Conservation (phyloP, 2,329 filamentous ascomycete species). For the Pseudogymnoascus sp. region DNA sequence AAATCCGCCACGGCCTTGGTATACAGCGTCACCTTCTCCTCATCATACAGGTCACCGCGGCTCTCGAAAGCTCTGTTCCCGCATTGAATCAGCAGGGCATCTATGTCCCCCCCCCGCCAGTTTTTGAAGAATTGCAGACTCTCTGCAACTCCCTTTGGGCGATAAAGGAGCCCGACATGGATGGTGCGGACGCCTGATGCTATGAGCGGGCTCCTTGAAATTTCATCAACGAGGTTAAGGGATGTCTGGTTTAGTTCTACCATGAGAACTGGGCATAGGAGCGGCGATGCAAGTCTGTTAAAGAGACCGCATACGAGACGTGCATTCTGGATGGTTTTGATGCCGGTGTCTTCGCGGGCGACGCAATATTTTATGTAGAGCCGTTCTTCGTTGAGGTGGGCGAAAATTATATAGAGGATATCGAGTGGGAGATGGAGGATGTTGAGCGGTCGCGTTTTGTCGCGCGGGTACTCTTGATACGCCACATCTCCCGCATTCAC, state of each 20-base stretch:
- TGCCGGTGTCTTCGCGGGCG: not conserved
- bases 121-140: not conserved
- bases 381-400: not conserved
- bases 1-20: not conserved
- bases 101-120: not conserved
- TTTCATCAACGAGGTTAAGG: not conserved
- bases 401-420: slow-evolving; percentile 5
- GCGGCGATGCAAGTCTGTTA: not conserved
- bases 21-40: not conserved
- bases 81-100: too few relatives aligned
- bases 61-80: too few relatives aligned
- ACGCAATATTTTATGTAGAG: not conserved
- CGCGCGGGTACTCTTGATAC: not conserved
- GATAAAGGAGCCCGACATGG: not conserved
- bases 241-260: slow-evolving; percentile 1
- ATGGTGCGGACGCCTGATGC: not conserved
- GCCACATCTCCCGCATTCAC: not conserved
- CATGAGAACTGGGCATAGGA: not conserved
- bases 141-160: not conserved
- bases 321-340: not conserved
- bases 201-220: not conserved
- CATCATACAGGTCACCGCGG: too few relatives aligned
- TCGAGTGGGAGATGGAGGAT: slow-evolving; percentile 5
- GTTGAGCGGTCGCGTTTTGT: not conserved
- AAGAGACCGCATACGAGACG: slow-evolving; percentile 6